Base-by-base conservation (phyloP, 495 filamentous ascomycete genomes). In the Aspergillus panamensis region DNA sequence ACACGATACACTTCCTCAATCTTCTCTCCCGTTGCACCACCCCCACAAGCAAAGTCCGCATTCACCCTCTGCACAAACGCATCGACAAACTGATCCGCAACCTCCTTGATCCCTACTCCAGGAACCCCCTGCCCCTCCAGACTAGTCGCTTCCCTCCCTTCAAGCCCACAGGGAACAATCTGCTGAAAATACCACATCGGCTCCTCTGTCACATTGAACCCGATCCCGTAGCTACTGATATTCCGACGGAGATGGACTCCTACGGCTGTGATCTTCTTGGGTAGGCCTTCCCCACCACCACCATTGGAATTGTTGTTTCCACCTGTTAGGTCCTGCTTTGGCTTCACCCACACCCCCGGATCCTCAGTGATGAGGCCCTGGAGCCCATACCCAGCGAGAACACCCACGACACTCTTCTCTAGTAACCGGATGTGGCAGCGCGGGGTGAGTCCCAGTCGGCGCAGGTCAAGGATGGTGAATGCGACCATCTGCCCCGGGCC, bases 401-500 rank as follows among this genome's bases (percentile, higher is more conserved):
- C 78, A 3, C 77, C 78, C 7, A 92, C 87, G 3, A 95, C 84
- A 2, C 83, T 84, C 6, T 83, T 75, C 73, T 98, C 93, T 0
- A 98, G 78, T 25, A 89, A 65, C 25, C 84, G 77, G 5, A 95
- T 84, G 65, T 91, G 95, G 61, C 80, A 83, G 14, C 89, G 75
- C 7, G 84, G 77, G 0, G 74, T 77, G 0, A 85, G 61, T 0
- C 72, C 73, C 29, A 87, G 77, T 0, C 72, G 64, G n/a, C 75
- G 73, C 16, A 97, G 78, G 66, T 96, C 90, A 19, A 94, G 71
- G 39, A 97, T 84, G 13, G 93, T 90, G 71, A 96, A 98, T 12
- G 90, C 86, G 21, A 96, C 89, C 58, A 93, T 73, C 68, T 98
- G 94, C 0, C 94, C 94, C 0, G 94, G 94, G 0, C 94, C 94